Conservation (phyloP, 345 rosid species). For the Cardiospermum halicacabum region DNA sequence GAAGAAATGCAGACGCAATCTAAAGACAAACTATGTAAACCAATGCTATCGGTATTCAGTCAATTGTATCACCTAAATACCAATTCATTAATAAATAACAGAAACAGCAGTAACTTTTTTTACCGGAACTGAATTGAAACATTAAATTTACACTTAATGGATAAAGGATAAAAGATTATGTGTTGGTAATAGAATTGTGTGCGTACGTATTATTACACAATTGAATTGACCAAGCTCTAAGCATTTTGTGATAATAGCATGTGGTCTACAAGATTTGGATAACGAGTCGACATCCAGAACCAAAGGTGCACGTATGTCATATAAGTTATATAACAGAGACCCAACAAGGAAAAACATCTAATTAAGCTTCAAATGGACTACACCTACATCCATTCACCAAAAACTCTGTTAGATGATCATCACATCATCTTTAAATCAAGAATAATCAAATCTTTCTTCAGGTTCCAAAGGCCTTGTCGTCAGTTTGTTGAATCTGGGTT, state of each 20-base stretch:
- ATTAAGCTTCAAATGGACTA: conserved; percentile 43
- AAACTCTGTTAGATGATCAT: conserved; percentile 11
- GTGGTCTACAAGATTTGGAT: conserved; percentile 18
- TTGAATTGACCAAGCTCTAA: too few relatives aligned
- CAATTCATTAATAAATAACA: too few relatives aligned
- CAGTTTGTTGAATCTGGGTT: conserved; percentile 19
- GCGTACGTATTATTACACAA: too few relatives aligned
- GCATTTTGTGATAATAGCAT: not conserved
- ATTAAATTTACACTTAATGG: too few relatives aligned
- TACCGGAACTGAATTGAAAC: too few relatives aligned
- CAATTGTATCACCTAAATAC: too few relatives aligned
- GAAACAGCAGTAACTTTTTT: too few relatives aligned
- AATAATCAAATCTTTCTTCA: conserved; percentile 24
- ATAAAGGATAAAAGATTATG: too few relatives aligned
- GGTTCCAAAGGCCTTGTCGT: conserved; percentile 31
- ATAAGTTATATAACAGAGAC: conserved; percentile 9
- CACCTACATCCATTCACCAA: conserved; percentile 16
- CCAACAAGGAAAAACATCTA: not conserved
- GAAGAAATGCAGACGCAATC: too few relatives aligned
- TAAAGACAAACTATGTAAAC: too few relatives aligned
- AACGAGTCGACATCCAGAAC: conserved; percentile 29
- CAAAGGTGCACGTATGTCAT: conserved; percentile 19
- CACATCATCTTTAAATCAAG: conserved; percentile 34
- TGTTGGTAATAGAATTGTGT: too few relatives aligned
- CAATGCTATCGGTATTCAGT: too few relatives aligned